Base-by-base conservation (phyloP, 2,329 filamentous ascomycete species). In the Biscogniauxia sp. region DNA sequence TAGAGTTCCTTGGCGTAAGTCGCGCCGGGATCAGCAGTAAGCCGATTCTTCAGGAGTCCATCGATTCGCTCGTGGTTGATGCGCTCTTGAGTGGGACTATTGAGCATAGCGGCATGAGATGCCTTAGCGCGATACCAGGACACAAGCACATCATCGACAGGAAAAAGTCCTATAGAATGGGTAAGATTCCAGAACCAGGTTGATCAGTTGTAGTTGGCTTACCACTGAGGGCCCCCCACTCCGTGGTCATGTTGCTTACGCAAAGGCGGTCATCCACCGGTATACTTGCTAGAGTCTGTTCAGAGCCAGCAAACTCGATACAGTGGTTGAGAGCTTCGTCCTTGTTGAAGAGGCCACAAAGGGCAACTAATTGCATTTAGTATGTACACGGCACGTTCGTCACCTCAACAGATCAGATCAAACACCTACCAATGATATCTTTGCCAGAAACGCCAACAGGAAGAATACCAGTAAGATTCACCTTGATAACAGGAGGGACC, bases 301-400 rank as follows among this genome's bases (percentile, higher is more conserved):
- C 87, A 0, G 88, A 87, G 13, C 93, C 94, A 0, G 86, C 87
- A 70, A 97, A 97, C 72, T 98, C 94, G 62, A 98, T 88, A 5
- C 87, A 87, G 72, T 97, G 92, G 77, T 98, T 98, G 15, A 97
- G 82, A 0, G 97, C 94, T 52, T 97, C 92, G 67, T 92, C 89
- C 57, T 90, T 86, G 76, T 91, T 90, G 79, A 98, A 96, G 0
- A 97, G 77, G 0, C 90, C 91, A 68, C 92, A 96, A 0, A 98
- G 82, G 0, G 92, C 91, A 25, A 97, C 85, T n/a, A n/a, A n/a
- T n/a, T n/a, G n/a, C n/a, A n/a, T n/a, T n/a, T n/a, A n/a, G n/a
- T n/a, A n/a, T n/a, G n/a, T n/a, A n/a, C n/a, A n/a, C n/a, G n/a
- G n/a, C n/a, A n/a, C n/a, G n/a, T n/a, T n/a, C n/a, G n/a, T n/a